These are phyloP conservation scores for Senecio squalidus DNA, from an alignment of 140 eudicot genomes.

Conservation along the genomic window DNA sequence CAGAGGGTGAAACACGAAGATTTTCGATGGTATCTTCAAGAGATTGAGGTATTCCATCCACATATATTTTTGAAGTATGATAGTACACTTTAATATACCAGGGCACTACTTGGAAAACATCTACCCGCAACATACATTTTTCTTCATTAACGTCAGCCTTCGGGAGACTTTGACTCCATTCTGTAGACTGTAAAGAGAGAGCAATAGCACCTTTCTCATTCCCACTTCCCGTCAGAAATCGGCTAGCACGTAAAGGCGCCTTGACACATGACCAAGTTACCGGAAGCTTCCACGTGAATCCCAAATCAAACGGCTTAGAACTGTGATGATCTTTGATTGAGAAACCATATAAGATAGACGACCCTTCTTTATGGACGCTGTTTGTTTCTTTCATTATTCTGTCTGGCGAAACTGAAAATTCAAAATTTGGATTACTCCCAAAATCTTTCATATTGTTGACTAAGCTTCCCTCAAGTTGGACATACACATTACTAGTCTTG, in stretches of 20 bases:
- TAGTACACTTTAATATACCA: constrained; percentile 97
- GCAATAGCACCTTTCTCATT: constrained; percentile 95
- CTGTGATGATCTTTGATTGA: constrained; percentile 38
- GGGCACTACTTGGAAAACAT: constrained; percentile 90
- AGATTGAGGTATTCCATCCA: constrained; percentile 56
- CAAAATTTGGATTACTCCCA: constrained; percentile 40
- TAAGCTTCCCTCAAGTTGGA: constrained; percentile 66
- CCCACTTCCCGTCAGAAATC: constrained; percentile 92
- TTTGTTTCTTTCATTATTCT: constrained; percentile 54
- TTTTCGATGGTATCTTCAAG: constrained; percentile 46
- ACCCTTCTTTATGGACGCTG: constrained; percentile 28
- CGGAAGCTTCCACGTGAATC: constrained; percentile 73
- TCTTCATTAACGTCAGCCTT: constrained; percentile 27
- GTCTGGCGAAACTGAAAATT: constrained; percentile 54
- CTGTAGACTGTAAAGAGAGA: constrained; percentile 62
- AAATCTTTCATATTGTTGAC: constrained; percentile 44
- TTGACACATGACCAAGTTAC: constrained; percentile 70
- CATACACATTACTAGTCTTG: constrained; percentile 64
- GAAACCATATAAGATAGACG: constrained; percentile 54
- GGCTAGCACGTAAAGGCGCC: constrained; percentile 74
- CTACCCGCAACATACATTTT: constrained; percentile 46
- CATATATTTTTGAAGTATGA: constrained; percentile 58
- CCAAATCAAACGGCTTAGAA: constrained; percentile 63
- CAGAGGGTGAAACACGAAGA: constrained; percentile 81
- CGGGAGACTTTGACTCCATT: constrained; percentile 26